Percentiles rank a stretch among this genome's conserved stretches.
Conservation (phyloP, 257 asterid species). For the Agastache rugosa region DNA sequence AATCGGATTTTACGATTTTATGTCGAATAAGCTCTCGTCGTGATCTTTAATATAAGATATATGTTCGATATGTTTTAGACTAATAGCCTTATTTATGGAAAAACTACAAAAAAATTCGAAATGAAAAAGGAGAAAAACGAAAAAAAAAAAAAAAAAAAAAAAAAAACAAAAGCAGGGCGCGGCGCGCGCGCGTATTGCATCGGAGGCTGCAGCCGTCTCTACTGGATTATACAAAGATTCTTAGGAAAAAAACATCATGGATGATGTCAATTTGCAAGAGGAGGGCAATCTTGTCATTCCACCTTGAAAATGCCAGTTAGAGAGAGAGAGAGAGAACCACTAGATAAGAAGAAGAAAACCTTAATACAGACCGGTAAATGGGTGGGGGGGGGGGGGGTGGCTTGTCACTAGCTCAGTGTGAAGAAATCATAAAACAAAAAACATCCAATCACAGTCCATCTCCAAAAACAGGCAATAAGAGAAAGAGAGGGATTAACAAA, state of each 20-base stretch:
- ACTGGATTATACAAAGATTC: constrained; percentile 36
- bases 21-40: too few relatives aligned
- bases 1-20: too few relatives aligned
- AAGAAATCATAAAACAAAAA: not conserved
- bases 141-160: too few relatives aligned
- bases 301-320: not conserved
- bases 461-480: constrained; percentile 27
- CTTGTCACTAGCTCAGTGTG: constrained; percentile 20
- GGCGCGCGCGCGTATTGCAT: too few relatives aligned
- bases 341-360: constrained; percentile 19
- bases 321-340: not conserved
- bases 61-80: too few relatives aligned
- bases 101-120: too few relatives aligned
- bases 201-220: too few relatives aligned
- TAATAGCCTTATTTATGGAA: too few relatives aligned
- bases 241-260: constrained; percentile 39
- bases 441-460: constrained; percentile 30
- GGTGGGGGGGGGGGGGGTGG: not conserved
- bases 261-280: constrained; percentile 42
- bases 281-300: constrained; percentile 32
- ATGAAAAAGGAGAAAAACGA: too few relatives aligned
- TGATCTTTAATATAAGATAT: too few relatives aligned
- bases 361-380: constrained; percentile 25
- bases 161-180: too few relatives aligned
- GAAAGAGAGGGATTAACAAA: constrained; percentile 20